Evolutionary conservation across 352 stramenopile genomes (phyloP), one percentile per base, ranked within the genome.

Genomic region (Phytopythium mirpurense): DNA sequence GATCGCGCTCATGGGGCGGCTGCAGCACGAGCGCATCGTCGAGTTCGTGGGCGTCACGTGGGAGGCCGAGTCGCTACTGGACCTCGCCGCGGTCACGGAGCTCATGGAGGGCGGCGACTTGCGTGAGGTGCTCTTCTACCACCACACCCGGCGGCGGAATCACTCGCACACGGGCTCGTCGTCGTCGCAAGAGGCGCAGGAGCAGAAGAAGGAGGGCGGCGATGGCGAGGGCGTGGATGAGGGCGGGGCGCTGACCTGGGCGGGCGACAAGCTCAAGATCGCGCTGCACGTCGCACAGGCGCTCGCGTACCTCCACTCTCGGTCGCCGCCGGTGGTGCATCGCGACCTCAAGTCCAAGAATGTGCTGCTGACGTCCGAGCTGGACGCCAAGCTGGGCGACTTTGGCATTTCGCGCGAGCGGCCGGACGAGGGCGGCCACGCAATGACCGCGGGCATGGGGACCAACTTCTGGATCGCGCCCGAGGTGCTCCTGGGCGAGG

Each of bases 381-480:
- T 78, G 21, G 57, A 64, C 32, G 65, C 68, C 16, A 73, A 68
- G 40, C 48, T 77, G 23, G 23, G 41, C 41, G 41, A 47, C 24
- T 47, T 47, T 8, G 41, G 41, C 23, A 47, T 47, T 14, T 31
- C 41, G 12, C 41, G 41, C 12, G 23, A 47, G 23, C 23, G 41
- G 5, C 23, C 21, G 0, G 14, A 32, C 23, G 41, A 34, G 14
- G 79, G 88, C 16, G 83, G 67, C 12, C 68, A 83, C 61, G 65
- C 71, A 56, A 75, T 75, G 64, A 77, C 68, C 4, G 68, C 65
- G 31, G 70, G 67, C 1, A 64, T 78, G 42, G 70, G 70, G 4
- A 78, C 70, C 16, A 62, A 38, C 14, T 85, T 85, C 61, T 88
- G 78, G 78, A 86, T 86, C 41, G 78, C 78, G 16, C 78, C 78